A percentile compares a stretch with the other conserved stretches of the same genome.
These are phyloP conservation scores for Herpotrichia juniperi DNA, from an alignment of 2,329 filamentous ascomycete species.

Conservation along the genomic window DNA sequence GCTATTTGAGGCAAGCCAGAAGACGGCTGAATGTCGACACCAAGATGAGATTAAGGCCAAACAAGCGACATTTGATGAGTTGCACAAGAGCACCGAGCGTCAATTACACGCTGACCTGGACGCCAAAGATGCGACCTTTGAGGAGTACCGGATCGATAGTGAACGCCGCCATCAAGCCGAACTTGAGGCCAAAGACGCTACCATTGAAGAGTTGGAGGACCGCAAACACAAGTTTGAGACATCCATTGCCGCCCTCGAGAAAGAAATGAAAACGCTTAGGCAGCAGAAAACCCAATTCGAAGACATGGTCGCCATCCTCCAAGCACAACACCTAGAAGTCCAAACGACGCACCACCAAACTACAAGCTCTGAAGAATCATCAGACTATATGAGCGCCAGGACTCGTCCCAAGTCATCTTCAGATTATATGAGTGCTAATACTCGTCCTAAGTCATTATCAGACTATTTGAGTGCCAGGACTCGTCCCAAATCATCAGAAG, in stretches of 20 bases:
- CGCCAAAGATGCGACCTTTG: background rate
- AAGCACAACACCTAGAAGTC: slow-evolving; percentile 32
- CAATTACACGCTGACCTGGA: background rate
- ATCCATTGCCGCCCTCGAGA: slow-evolving; percentile 33
- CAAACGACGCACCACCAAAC: slow-evolving; percentile 29
- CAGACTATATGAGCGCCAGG: slow-evolving; percentile 4
- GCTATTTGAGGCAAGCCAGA: no score
- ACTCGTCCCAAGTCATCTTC: background rate
- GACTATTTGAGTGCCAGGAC: slow-evolving; percentile 2
- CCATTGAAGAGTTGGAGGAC: slow-evolving; percentile 28
- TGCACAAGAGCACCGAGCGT: background rate
- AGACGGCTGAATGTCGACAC: slow-evolving; percentile 28
- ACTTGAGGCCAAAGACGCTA: background rate
- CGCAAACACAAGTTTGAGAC: slow-evolving; percentile 29
- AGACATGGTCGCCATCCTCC: slow-evolving; percentile 33
- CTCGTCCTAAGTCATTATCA: slow-evolving; percentile 5
- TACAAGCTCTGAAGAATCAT: slow-evolving; percentile 10
- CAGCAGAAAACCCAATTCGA: slow-evolving; percentile 41
- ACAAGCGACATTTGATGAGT: background rate
- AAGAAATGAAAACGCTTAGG: slow-evolving; percentile 32
- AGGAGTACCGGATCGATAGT: slow-evolving; percentile 13
- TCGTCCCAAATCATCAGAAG: background rate
- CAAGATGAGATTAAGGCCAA: slow-evolving; percentile 16
- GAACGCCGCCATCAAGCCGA: background rate
- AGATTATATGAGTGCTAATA: background rate